Base-by-base conservation (phyloP, 108 stramenopile species). In the Pinguiococcus pyrenoidosus region DNA sequence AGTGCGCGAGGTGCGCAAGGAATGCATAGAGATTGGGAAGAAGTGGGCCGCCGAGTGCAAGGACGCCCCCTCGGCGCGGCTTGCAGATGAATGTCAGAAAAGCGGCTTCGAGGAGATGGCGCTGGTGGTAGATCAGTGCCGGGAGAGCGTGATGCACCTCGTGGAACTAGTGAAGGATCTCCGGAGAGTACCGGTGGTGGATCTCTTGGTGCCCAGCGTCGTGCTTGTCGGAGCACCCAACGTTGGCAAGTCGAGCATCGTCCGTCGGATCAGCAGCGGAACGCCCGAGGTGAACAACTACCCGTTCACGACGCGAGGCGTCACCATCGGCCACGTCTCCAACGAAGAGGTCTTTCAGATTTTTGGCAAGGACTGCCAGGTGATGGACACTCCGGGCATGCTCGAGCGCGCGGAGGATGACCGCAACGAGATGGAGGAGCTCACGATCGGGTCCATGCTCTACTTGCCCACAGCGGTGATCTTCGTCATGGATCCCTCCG, bases 281-380 rank as follows among this genome's bases (percentile, higher is more conserved):
- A 87, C 83, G 4, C 93, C 93, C 2, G 93, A 90, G 67, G 87
- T 96, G 0, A 87, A 83, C 76, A 86, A 88, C 54, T 96, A 96
- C 62, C 88, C 89, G 0, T 96, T 96, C 69, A 96, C 93, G 21
- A 96, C 93, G 4, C 67, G 89, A 8, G 89, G 88, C 22, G 84
- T 95, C 81, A 85, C 89, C 6, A 45, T 95, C 29, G 93, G 93
- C 0, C 93, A 95, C 72, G 81, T 94, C 29, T 80, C 80, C 62
- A 80, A 70, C n/a, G n/a, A n/a, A n/a, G n/a, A n/a, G n/a, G n/a
- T n/a, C n/a, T n/a, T n/a, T n/a, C n/a, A n/a, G n/a, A n/a, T n/a
- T n/a, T n/a, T n/a, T n/a, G n/a, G 12, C 34, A 34, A 37, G 37
- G 10, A 50, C 27, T 71, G 55, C 28, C 69, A 81, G 72, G 71